Conservation (phyloP, 202 grass and related monocot species). For the Digitaria exilis region DNA sequence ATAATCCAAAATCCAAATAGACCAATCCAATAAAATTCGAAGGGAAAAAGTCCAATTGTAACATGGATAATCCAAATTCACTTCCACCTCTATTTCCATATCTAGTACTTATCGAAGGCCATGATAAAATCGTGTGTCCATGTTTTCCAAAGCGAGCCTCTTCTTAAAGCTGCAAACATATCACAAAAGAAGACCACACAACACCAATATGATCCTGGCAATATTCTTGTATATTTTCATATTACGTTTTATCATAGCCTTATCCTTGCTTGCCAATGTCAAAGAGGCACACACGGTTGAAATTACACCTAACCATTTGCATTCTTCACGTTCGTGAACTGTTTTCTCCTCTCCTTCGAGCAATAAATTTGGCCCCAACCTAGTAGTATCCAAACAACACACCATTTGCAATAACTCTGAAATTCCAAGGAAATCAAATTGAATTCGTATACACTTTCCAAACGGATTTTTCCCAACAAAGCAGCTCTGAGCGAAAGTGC, state of each 20-base stretch:
- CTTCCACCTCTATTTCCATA: no score
- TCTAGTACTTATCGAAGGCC: no score
- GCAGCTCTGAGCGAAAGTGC: neutral
- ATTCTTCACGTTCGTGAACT: neutral
- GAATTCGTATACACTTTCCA: neutral
- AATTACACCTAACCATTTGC: neutral
- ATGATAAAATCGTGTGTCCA: no score
- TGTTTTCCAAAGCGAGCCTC: no score
- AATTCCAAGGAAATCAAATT: neutral
- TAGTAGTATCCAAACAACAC: neutral
- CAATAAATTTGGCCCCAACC: neutral
- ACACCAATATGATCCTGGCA: neutral
- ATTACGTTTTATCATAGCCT: neutral
- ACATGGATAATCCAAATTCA: no score
- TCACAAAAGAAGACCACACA: neutral
- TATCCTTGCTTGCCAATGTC: neutral
- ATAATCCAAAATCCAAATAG: no score
- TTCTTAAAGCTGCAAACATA: no score
- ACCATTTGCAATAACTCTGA: neutral
- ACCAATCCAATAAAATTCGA: no score
- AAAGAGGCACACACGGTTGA: neutral
- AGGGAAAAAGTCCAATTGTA: no score
- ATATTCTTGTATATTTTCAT: neutral
- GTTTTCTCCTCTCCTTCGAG: neutral
- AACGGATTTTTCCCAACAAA: neutral